A percentile compares a stretch with the other conserved stretches of the same genome.
phyloP scores from a whole-genome alignment of 2,329 filamentous ascomycete species.

The Aplosporella prunicola region DNA sequence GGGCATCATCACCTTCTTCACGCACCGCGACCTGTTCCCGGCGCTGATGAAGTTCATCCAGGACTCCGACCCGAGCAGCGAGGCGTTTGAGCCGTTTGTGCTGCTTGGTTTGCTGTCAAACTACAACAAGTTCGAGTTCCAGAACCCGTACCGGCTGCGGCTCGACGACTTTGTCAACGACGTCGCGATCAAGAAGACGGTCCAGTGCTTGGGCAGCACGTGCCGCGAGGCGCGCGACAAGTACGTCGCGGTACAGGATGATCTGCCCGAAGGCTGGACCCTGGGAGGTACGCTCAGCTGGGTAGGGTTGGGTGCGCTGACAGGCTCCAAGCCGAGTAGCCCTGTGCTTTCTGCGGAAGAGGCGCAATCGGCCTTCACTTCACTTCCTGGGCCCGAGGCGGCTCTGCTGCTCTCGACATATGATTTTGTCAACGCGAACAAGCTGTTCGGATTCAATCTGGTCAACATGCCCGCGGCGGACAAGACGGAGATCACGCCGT shows the following conservation, averaged over 20 bases:
- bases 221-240: conserved; percentile 59
- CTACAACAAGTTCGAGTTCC: conserved; percentile 99
- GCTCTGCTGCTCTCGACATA: conserved; percentile 78
- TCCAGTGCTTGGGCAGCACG: conserved; percentile 63
- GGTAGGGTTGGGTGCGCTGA: conserved; percentile 71
- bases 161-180: conserved; percentile 96
- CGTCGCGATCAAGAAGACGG: conserved; percentile 70
- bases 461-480: conserved; percentile 53
- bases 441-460: conserved; percentile 82
- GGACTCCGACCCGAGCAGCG: conserved; percentile 56
- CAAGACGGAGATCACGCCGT: conserved; percentile 60
- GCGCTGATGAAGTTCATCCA: conserved; percentile 91
- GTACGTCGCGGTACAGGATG: conserved; percentile 81
- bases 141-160: conserved; percentile 88
- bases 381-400: conserved; percentile 60
- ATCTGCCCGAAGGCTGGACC: conserved; percentile 83
- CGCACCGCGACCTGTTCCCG: conserved; percentile 87
- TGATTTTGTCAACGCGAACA: conserved; percentile 90
- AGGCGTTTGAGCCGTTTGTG: conserved; percentile 63
- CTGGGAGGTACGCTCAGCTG: conserved; percentile 71
- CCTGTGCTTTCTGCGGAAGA: conserved; percentile 64
- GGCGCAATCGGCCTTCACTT: conserved; percentile 54
- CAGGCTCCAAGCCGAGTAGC: conserved; percentile 52
- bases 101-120: conserved; percentile 83
- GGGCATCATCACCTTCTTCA: conserved; percentile 86